phyloP scores from a whole-genome alignment of 495 filamentous ascomycete genomes.

The Bryoglossum gracile region DNA sequence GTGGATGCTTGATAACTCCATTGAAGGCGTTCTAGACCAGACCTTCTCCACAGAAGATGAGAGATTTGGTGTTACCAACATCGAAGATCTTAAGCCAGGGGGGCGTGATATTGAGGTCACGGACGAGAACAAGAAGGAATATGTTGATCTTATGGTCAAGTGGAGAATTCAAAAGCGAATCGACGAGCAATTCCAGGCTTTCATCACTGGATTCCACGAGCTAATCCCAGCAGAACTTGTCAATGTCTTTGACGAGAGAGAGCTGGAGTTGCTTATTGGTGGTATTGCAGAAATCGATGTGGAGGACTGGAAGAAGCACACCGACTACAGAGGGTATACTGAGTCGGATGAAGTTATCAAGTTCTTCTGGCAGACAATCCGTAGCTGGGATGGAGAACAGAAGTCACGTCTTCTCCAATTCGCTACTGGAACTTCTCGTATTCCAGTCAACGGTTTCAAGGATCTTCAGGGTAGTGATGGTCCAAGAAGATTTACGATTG shows the following conservation, averaged over 20 bases:
- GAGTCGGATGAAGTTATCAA: slow-evolving; percentile 94
- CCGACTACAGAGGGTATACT: slow-evolving; percentile 99
- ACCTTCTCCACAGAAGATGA: slow-evolving; percentile 97
- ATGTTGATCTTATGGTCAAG: slow-evolving; percentile 93
- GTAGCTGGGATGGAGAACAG: slow-evolving; percentile 95
- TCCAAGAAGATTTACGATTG: slow-evolving; percentile 91
- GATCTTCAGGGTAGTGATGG: slow-evolving; percentile 97
- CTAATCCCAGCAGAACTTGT: slow-evolving; percentile 93
- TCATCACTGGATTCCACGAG: slow-evolving; percentile 95
- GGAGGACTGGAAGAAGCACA: slow-evolving; percentile 99
- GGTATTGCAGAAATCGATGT: slow-evolving; percentile 99
- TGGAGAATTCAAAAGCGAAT: slow-evolving; percentile 99
- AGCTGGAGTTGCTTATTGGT: slow-evolving; percentile 92
- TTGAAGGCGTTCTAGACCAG: slow-evolving; percentile 80
- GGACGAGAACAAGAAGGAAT: slow-evolving; percentile 93
- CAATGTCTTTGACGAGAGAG: slow-evolving; percentile 97
- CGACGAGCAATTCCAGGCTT: slow-evolving; percentile 95
- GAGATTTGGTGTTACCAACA: slow-evolving; percentile 86
- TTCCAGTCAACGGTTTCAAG: slow-evolving; percentile 99
- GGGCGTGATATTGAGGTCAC: slow-evolving; percentile 91
- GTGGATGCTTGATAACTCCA: slow-evolving; percentile 98
- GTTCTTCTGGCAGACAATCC: slow-evolving; percentile 97
- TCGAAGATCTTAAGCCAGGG: slow-evolving; percentile 86
- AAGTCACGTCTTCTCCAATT: slow-evolving; percentile 96
- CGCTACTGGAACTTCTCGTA: slow-evolving; percentile 93